Percentiles rank a stretch among this genome's conserved stretches.
phyloP scores from a whole-genome alignment of 2,329 filamentous ascomycete genomes.

The Byssochlamys sp. region DNA sequence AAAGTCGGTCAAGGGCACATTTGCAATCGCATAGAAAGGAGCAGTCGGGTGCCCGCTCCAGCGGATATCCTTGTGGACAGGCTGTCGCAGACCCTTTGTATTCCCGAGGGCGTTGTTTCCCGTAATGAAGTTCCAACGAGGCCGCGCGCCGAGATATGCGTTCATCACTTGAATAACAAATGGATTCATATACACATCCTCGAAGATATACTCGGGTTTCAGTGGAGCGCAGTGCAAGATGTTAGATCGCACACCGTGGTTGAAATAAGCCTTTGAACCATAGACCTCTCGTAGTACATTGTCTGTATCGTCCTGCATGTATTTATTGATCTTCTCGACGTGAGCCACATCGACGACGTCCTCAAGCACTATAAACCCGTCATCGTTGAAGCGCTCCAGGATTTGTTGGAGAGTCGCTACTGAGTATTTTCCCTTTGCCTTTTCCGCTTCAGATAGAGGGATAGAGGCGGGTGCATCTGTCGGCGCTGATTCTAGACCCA shows the following conservation, averaged over 20 bases:
- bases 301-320: slow-evolving; percentile 29
- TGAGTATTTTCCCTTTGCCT: not conserved
- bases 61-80: slow-evolving; percentile 30
- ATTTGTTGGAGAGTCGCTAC: not conserved
- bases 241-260: slow-evolving; percentile 25
- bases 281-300: slow-evolving; percentile 16
- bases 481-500: not conserved
- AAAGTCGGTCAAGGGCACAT: slow-evolving; percentile 31
- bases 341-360: slow-evolving; percentile 26
- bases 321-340: slow-evolving; percentile 23
- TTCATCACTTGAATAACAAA: not conserved
- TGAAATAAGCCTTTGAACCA: slow-evolving; percentile 18
- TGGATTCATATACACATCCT: not conserved
- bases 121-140: slow-evolving; percentile 34
- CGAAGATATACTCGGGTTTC: not conserved
- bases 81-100: slow-evolving; percentile 28
- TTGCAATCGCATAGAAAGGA: slow-evolving; percentile 33
- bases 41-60: slow-evolving; percentile 25
- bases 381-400: not conserved
- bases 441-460: not conserved
- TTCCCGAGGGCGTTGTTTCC: slow-evolving; percentile 31
- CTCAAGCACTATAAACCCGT: slow-evolving; percentile 25
- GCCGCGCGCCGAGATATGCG: slow-evolving; percentile 33
- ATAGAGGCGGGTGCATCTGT: not conserved
- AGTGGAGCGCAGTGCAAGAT: not conserved